A percentile compares a stretch with the other conserved stretches of the same genome.
phyloP scores from a whole-genome alignment of 495 filamentous ascomycete species.

The Daldinia bambusicola region DNA sequence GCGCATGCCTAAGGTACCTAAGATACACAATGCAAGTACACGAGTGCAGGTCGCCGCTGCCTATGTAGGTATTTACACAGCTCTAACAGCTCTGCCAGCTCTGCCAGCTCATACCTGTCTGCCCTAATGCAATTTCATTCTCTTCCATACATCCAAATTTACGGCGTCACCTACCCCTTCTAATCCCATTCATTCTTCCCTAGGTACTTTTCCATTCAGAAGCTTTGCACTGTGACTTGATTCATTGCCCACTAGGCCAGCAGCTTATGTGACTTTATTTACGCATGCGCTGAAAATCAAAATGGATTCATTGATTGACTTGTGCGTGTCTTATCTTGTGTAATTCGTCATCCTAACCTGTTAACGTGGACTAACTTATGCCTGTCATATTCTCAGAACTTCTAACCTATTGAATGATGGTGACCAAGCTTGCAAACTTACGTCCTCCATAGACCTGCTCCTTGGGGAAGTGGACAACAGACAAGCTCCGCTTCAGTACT shows the following conservation, averaged over 20 bases:
- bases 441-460: neutral
- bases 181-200: neutral
- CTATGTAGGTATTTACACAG: too few species aligned
- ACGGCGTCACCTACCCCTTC: too few species aligned
- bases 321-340: slow-evolving; percentile 6
- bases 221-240: neutral
- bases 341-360: neutral
- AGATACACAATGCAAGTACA: too few species aligned
- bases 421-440: neutral
- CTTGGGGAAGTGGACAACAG: slow-evolving; percentile 1
- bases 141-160: too few species aligned
- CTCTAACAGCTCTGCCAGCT: too few species aligned
- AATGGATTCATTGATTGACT: slow-evolving; percentile 26
- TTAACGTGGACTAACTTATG: neutral
- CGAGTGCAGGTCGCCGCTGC: neutral
- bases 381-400: slow-evolving; percentile 4
- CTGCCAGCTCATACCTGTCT: too few species aligned
- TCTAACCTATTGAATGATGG: neutral
- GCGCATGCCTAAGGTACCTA: too few species aligned
- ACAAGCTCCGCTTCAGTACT: slow-evolving; percentile 9
- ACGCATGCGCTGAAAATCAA: neutral
- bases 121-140: neutral
- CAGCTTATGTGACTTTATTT: neutral
- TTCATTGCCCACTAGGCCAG: too few species aligned
- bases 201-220: neutral